Conservation (phyloP, 768 basidiomycete species). For the Pisolithus albus region DNA sequence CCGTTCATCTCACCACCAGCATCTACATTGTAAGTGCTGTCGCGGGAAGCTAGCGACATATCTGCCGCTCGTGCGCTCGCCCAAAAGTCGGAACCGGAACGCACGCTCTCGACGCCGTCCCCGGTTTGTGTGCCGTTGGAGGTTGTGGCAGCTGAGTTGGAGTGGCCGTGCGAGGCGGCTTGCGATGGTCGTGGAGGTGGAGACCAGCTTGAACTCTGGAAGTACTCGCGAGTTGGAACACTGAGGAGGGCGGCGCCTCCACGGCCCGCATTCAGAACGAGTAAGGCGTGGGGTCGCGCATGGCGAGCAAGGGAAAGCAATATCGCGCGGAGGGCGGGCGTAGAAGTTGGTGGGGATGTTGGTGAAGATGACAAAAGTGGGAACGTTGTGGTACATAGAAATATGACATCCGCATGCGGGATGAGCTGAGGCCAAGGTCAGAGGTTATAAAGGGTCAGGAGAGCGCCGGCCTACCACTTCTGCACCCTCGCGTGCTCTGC, state of each 20-base stretch:
- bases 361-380: constrained; percentile 7
- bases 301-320: constrained; percentile 64
- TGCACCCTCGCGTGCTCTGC: constrained; percentile 67
- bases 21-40: constrained; percentile 10
- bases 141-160: constrained; percentile 9
- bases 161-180: constrained; percentile 11
- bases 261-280: constrained; percentile 76
- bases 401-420: constrained; percentile 77
- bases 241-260: constrained; percentile 79
- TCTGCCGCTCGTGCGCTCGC: constrained; percentile 33
- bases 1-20: neutral
- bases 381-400: constrained; percentile 38
- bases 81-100: constrained; percentile 76
- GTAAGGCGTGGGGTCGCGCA: constrained; percentile 66
- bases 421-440: constrained; percentile 48
- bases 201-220: constrained; percentile 77
- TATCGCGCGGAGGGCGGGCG: constrained; percentile 63
- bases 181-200: constrained; percentile 6
- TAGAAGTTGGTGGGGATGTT: constrained; percentile 40
- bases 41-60: constrained; percentile 15
- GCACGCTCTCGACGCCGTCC: constrained; percentile 37
- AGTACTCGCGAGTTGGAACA: constrained; percentile 78
- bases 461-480: constrained; percentile 54
- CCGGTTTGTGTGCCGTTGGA: constrained; percentile 12
- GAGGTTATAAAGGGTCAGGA: neutral